phyloP scores from a whole-genome alignment of 176 grass and related monocot genomes.

The Lolium rigidum region DNA sequence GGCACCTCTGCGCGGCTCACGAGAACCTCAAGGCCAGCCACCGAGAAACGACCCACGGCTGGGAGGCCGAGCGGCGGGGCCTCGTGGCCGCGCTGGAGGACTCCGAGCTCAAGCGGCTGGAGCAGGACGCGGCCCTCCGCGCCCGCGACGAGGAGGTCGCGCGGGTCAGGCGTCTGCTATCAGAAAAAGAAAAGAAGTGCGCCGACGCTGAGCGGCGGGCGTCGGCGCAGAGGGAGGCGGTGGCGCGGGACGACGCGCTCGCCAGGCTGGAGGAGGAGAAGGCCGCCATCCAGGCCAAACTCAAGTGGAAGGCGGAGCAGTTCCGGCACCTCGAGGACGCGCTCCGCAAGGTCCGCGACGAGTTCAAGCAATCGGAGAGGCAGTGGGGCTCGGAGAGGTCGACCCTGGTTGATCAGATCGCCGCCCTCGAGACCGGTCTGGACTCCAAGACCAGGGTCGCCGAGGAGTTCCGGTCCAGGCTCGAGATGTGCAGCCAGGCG shows the following conservation, averaged over 20 bases:
- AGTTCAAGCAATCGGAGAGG: constrained; percentile 55
- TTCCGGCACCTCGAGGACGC: constrained; percentile 93
- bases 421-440: constrained; percentile 47
- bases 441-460: constrained; percentile 66
- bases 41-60: constrained; percentile 46
- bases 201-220: constrained; percentile 61
- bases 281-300: constrained; percentile 48
- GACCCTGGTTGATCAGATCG: constrained; percentile 64
- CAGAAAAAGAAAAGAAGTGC: constrained; percentile 62
- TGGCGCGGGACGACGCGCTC: constrained; percentile 67
- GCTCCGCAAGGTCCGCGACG: constrained; percentile 61
- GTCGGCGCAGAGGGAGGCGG: constrained; percentile 50
- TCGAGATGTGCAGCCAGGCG: constrained; percentile 77
- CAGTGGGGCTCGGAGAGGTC: constrained; percentile 64
- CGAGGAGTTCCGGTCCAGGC: constrained; percentile 56
- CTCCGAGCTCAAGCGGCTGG: constrained; percentile 44
- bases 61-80: constrained; percentile 58
- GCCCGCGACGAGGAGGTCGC: constrained; percentile 57
- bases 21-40: constrained; percentile 59
- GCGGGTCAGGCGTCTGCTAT: constrained; percentile 51
- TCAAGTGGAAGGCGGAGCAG: constrained; percentile 92
- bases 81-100: constrained; percentile 69
- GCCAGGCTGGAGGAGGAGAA: constrained; percentile 75
- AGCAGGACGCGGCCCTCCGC: constrained; percentile 51
- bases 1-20: constrained; percentile 19